These are phyloP conservation scores for Tuctoria greenei DNA, from an alignment of 176 grass and related monocot species.

Conservation along the genomic window DNA sequence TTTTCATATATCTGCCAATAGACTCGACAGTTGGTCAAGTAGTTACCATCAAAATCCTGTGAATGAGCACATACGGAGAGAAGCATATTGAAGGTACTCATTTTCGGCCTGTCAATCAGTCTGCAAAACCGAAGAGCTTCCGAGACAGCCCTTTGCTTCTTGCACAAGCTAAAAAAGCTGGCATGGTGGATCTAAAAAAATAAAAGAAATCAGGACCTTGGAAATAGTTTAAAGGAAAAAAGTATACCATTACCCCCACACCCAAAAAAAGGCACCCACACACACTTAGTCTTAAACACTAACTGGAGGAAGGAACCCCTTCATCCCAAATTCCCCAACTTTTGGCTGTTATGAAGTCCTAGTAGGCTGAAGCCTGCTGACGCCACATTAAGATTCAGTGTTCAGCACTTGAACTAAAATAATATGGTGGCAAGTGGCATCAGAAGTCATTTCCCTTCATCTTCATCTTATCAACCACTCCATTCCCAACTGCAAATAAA, in stretches of 20 bases:
- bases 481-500: background rate
- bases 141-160: conserved; percentile 66
- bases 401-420: background rate
- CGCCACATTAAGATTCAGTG: background rate
- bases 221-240: background rate
- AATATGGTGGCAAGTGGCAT: background rate
- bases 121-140: conserved; percentile 82
- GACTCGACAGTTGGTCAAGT: conserved; percentile 14
- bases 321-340: background rate
- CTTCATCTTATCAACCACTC: background rate
- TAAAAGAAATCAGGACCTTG: conserved; percentile 33
- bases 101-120: conserved; percentile 74
- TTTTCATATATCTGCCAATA: conserved; percentile 23
- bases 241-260: background rate
- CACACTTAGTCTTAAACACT: too few relatives aligned
- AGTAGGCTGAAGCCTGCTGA: background rate
- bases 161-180: conserved; percentile 86
- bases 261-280: background rate
- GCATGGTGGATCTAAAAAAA: conserved; percentile 87
- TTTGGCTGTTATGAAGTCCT: background rate
- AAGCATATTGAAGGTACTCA: conserved; percentile 99
- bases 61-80: conserved; percentile 93
- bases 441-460: background rate
- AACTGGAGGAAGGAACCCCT: background rate
- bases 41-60: conserved; percentile 84